Base-by-base conservation (phyloP, 1,284 basidiomycete genomes). In the Phellinidium pouzarii region DNA sequence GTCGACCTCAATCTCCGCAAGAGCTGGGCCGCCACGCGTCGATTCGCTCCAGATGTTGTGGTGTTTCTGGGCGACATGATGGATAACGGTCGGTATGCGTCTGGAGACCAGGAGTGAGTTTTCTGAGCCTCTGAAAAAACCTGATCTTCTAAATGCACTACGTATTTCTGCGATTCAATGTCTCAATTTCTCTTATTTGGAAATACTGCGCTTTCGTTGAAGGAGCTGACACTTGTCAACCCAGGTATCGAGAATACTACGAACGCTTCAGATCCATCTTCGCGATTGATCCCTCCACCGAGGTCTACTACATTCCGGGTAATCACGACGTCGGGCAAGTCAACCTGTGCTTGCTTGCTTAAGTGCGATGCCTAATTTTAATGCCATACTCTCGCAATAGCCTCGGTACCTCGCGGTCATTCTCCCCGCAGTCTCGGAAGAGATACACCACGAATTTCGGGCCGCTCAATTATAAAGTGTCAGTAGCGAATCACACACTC, bases 31-130 rank as follows among this genome's bases (percentile, higher is more conserved):
- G 78, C 82, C 0, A 74, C 66, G 40, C 64, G 71, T 11, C 65
- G 73, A 22, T 71, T 87, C 25, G 75, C 71, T 20, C 87, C 91
- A 1, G 75, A 93, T 62, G 75, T 73, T 11, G 79, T 93, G 6
- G 73, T 94, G 7, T 88, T 94, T 57, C 71, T 93, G 19, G 92
- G 92, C 22, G 84, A 89, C 66, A 81, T 90, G 80, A 74, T 87
- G 50, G 79, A 82, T 47, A 79, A 77, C 48, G 91, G 89, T 3
- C 78, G 84, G 56, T 71, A 75, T 17, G 71, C 76, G 9, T 77
- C 75, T 62, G 71, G 70, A 26, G 75, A 78, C 48, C 65, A 71
- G 55, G 83, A 91, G 91, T 92, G 66, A 68, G 84, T 77, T 22
- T 50, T 48, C 43, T 45, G 9, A 8, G 27, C 25, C 46, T 47